A percentile compares a stretch with the other conserved stretches of the same genome.
Conservation (phyloP, 495 filamentous ascomycete genomes). For the Aspergillus sclerotiicarbonarius region DNA sequence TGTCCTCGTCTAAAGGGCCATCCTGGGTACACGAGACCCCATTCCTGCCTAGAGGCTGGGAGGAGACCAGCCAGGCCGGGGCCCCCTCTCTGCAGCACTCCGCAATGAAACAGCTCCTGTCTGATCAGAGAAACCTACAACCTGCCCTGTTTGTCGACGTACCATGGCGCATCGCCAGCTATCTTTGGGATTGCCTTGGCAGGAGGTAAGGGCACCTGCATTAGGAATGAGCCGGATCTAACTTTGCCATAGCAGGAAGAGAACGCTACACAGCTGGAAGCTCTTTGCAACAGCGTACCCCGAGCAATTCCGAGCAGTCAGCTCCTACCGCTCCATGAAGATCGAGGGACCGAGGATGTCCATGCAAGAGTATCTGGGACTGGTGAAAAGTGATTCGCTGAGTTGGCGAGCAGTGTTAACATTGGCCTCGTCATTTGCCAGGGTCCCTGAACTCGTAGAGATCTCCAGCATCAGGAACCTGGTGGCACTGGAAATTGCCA, state of each 20-base stretch:
- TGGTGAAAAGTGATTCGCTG: conserved; percentile 27
- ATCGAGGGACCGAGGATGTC: conserved; percentile 24
- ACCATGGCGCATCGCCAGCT: conserved; percentile 37
- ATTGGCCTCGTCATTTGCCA: conserved; percentile 24
- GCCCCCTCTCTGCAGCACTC: conserved; percentile 32
- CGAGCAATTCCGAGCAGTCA: conserved; percentile 23
- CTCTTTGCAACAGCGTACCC: conserved; percentile 38
- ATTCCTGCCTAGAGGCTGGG: conserved; percentile 28
- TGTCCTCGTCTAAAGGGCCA: conserved; percentile 17
- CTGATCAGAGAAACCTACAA: conserved; percentile 32
- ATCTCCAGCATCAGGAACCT: conserved; percentile 37
- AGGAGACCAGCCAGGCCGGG: conserved; percentile 23
- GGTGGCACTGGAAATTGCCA: conserved; percentile 36
- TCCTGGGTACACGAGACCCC: conserved; percentile 41
- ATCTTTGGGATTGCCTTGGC: conserved; percentile 40
- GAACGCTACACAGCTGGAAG: conserved; percentile 44
- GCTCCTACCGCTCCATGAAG: conserved; percentile 24
- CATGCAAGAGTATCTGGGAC: conserved; percentile 32
- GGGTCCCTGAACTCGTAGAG: conserved; percentile 32
- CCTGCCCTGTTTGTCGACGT: conserved; percentile 29
- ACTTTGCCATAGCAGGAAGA: conserved; percentile 30
- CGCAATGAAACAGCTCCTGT: conserved; percentile 29
- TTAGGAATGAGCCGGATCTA: conserved; percentile 5
- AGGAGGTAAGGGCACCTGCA: conserved; percentile 22
- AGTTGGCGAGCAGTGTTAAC: conserved; percentile 35